Percentiles rank a stretch among this genome's conserved stretches.
These are phyloP conservation scores for Collariella sp. DNA, from an alignment of 495 filamentous ascomycete species.

Conservation along the genomic window DNA sequence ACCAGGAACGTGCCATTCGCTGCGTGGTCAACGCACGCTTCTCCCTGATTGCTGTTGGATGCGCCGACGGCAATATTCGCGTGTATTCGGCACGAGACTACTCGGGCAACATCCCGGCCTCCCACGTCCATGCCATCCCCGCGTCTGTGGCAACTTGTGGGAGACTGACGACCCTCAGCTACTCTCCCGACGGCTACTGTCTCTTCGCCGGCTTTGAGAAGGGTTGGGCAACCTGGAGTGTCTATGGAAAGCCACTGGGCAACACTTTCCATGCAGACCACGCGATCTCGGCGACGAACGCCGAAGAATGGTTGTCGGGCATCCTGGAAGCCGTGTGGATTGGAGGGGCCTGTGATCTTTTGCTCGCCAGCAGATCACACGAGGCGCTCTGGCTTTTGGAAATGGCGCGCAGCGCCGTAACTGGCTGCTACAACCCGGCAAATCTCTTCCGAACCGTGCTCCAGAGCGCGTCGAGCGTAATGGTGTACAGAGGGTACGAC, in stretches of 20 bases:
- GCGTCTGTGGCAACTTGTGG: constrained; percentile 59
- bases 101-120: constrained; percentile 84
- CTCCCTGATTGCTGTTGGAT: constrained; percentile 84
- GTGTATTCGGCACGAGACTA: constrained; percentile 92
- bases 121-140: constrained; percentile 63
- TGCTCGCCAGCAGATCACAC: constrained; percentile 59
- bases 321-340: constrained; percentile 74
- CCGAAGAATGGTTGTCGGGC: constrained; percentile 73
- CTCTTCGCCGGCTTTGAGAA: constrained; percentile 88
- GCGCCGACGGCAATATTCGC: constrained; percentile 65
- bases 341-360: constrained; percentile 74
- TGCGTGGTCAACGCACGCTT: constrained; percentile 89
- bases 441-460: constrained; percentile 86
- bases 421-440: constrained; percentile 80
- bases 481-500: constrained; percentile 91
- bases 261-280: constrained; percentile 69
- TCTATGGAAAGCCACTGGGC: constrained; percentile 81
- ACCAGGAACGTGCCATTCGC: constrained; percentile 54
- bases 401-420: constrained; percentile 83
- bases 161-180: constrained; percentile 61
- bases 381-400: constrained; percentile 81
- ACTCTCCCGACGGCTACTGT: constrained; percentile 95
- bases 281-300: constrained; percentile 52
- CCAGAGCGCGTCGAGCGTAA: constrained; percentile 72
- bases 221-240: constrained; percentile 95